Base-by-base conservation (phyloP, 179 eudicot genomes). In the Beta corolliflora region DNA sequence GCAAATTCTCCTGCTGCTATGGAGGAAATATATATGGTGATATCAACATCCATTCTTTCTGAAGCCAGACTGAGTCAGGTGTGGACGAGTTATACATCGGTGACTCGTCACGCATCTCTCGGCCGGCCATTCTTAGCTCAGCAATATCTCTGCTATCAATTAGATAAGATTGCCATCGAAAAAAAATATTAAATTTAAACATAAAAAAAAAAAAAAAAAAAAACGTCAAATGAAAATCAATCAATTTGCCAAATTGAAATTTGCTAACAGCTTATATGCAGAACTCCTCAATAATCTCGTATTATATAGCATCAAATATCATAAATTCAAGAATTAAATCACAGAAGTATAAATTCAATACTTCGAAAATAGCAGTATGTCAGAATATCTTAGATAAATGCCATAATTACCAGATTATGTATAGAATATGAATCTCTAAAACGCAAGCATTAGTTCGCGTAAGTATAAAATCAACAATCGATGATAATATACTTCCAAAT, bases 31-130 rank as follows among this genome's bases (percentile, higher is more conserved):
- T 54, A 68, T 66, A 21, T 54, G 55, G n/a, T 15, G 54, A 67
- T 19, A 65, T 14, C 14, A 66, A 41, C 15, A 36, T 67, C 3
- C 14, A 67, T 36, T 12, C 45, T 9, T 65, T 65, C 8, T 3
- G 11, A 13, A 67, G 21, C 48, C 50, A 36, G 81, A 79, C 81
- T 14, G 31, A 44, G 75, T 79, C 81, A 15, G 76, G 48, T 21
- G 16, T 79, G 74, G 36, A 67, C 65, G 80, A 66, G 80, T 67
- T 78, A 66, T 29, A 78, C 80, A 61, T 46, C 23, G 9, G 64
- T 7, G 64, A 65, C 45, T 19, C 44, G 45, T 65, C 15, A 65
- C 19, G 2, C 71, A 14, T 67, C 48, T 7, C 1, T 12, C 31
- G 9, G 71, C 71, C 71, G 11, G 71, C 48, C 46, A 41, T 67